Evolutionary conservation across 176 grass and related monocot genomes (phyloP), one percentile per base, ranked within the genome.

Genomic region (Melocanna baccifera): DNA sequence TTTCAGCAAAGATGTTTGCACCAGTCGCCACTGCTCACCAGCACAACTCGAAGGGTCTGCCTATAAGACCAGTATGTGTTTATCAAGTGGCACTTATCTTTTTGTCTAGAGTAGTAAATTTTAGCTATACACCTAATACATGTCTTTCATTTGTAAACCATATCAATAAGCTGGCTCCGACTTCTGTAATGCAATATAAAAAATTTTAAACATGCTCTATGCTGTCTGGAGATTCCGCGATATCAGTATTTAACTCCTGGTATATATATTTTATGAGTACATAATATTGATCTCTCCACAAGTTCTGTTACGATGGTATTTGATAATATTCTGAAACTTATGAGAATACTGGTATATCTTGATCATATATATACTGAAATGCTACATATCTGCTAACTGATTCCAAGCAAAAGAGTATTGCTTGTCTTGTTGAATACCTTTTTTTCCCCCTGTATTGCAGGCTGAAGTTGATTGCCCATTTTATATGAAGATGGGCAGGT

Each of bases 401-500:
- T 69, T 29, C 69, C 52, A 76, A 79, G 42, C 42, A 37, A 76
- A 83, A 67, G 10, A 66, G 6, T 25, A 67, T 76, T 43, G 13
- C 40, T 50, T 69, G 15, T 87, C 22, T 87, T 81, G 42, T 66
- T 64, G 12, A 70, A 63, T 45, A 46, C 43, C 19, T 86, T 47
- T 71, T 82, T 56, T 84, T 57, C 3, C 64, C 64, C 63, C 67
- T 81, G 8, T 82, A 69, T 86, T 92, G 70, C 75, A 99, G 96
- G 93, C 88, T 75, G 91, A 96, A 92, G 51, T 53, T 73, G 93
- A 99, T 91, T 99, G 96, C 39, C 83, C 96, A 66, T 99, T 99
- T 91, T 99, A 96, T 74, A 69, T 99, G 76, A 96, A 99, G 86
- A 99, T 88, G 62, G 93, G 96, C 86, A 94, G 93, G 96, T 98